Evolutionary conservation across 2,329 filamentous ascomycete genomes (phyloP).

Genomic region (Fusarium metavorans): DNA sequence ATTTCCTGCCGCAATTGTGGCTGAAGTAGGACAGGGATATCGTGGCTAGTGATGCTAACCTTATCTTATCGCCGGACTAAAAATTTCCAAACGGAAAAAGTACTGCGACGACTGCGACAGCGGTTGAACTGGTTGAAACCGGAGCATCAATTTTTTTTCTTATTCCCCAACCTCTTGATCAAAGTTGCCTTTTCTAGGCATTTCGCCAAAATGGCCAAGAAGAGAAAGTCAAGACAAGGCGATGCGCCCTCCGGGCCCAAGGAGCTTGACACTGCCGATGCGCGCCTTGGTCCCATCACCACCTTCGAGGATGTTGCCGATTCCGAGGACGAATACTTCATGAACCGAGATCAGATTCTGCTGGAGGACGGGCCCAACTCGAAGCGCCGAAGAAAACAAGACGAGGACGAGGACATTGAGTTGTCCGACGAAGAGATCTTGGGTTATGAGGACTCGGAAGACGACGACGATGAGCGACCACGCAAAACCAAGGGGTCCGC

Average conservation of each 20-base stretch:
- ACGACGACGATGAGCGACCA: constrained; percentile 56
- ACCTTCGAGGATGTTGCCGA: constrained; percentile 89
- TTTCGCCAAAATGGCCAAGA: constrained; percentile 68
- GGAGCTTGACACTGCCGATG: constrained; percentile 67
- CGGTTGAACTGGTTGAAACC: background rate
- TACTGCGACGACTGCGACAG: constrained; percentile 23
- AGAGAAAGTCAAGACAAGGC: constrained; percentile 73
- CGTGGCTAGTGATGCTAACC: background rate
- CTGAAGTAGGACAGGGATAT: background rate
- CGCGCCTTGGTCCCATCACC: constrained; percentile 70
- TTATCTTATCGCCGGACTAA: constrained; percentile 35
- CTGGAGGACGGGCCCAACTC: constrained; percentile 84
- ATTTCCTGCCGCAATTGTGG: background rate
- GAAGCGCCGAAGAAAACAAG: constrained; percentile 80
- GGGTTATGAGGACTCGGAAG: constrained; percentile 60
- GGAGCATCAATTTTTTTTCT: background rate
- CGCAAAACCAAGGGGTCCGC: constrained; percentile 46
- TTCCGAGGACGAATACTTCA: constrained; percentile 93
- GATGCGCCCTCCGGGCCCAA: constrained; percentile 62
- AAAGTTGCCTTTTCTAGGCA: background rate
- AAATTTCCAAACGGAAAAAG: constrained; percentile 34
- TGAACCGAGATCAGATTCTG: constrained; percentile 86
- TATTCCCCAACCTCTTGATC: background rate
- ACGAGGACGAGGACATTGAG: constrained; percentile 77
- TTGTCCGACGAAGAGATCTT: constrained; percentile 73